Evolutionary conservation across 192 early-diverging fungal species (phyloP), one percentile per base, ranked within the genome.

Genomic region (Podila epigama): DNA sequence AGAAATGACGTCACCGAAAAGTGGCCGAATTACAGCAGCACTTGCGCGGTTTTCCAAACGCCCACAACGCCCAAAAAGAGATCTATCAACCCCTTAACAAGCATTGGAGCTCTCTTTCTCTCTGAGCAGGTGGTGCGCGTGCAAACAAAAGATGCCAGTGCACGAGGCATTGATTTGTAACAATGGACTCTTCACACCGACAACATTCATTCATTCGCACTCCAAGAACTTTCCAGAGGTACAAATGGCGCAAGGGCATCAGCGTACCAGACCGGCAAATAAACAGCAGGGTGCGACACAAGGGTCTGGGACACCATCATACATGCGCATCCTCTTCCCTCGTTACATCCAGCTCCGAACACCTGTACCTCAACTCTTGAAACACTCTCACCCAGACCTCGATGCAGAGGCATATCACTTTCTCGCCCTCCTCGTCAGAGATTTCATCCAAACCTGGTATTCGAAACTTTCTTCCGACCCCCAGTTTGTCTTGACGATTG

Each of bases 401-500:
- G 85, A 86, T 69, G 52, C 75, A 22, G 85, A 86, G 68, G 66
- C 84, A 1, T 86, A 83, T 56, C 84, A 79, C n/a, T 83, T 83
- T 42, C 59, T 86, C 9, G 85, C 85, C 16, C 39, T 84, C 12
- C 42, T 84, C 35, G 59, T 86, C 51, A 60, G 83, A 10, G 85
- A 86, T 39, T 86, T 86, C 55, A 86, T 86, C 51, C 70, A 82
- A 48, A 77, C 81, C 0, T 86, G 85, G 85, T 86, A 86, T 40
- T 63, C 75, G 8, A 51, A 56, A 2, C 64, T 86, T n/a, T 81
- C 85, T 3, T 72, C 73, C 8, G 85, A 86, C 55, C 63, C 80
- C 42, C 81, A 84, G 18, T 64, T 84, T 18, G 58, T 75, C 22
- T 36, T 66, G 10, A 75, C 78, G 3, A 63, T 86, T 39, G 75